Conservation (phyloP, 164 flowering plant genomes). For the Litsea cubeba region DNA sequence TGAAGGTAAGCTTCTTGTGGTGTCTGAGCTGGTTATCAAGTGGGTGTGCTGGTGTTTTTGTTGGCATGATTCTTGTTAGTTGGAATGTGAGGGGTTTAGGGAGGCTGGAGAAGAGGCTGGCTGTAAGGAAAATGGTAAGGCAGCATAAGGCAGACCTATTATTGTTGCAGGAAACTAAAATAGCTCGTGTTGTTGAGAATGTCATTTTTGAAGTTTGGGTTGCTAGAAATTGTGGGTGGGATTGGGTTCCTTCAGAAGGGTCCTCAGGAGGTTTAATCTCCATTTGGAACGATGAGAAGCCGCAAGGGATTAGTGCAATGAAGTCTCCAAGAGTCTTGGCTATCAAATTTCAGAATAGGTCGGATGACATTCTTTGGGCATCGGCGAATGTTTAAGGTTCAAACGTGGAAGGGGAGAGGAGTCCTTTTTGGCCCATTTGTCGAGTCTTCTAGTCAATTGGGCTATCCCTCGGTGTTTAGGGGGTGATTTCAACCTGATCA, state of each 20-base stretch:
- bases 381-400: not conserved
- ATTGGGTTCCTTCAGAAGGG: no score
- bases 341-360: not conserved
- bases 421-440: not conserved
- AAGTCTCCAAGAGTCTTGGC: not conserved
- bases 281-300: no score
- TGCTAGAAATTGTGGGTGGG: not conserved
- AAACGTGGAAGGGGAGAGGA: not conserved
- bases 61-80: not conserved
- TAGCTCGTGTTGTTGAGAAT: not conserved
- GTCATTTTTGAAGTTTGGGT: not conserved
- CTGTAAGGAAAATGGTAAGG: not conserved
- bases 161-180: not conserved
- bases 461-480: not conserved
- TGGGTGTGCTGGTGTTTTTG: no score
- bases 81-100: not conserved
- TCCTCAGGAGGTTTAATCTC: no score
- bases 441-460: not conserved
- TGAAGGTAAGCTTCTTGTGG: no score
- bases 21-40: no score
- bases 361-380: not conserved
- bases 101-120: not conserved
- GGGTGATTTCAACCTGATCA: not conserved
- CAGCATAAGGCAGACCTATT: not conserved
- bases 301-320: not conserved